Conservation (phyloP, 495 filamentous ascomycete species). For the Neurospora cerealis region DNA sequence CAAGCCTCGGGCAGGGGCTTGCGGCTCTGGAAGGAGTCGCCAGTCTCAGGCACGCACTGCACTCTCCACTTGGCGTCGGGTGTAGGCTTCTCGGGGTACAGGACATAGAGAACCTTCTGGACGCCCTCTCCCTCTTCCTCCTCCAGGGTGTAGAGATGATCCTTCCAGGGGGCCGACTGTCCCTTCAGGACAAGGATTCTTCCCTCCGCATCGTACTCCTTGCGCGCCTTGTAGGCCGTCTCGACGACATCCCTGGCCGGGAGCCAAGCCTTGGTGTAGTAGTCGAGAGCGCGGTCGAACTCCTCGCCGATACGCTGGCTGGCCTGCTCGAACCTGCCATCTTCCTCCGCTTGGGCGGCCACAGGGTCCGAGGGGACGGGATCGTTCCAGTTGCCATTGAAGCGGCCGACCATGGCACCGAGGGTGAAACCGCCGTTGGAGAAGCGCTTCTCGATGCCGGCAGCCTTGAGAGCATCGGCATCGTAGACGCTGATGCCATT, state of each 20-base stretch:
- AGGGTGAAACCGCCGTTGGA: constrained; percentile 71
- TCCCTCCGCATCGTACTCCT: constrained; percentile 58
- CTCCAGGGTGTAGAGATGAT: constrained; percentile 88
- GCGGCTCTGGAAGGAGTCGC: constrained; percentile 79
- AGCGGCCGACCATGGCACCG: constrained; percentile 69
- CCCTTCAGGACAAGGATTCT: constrained; percentile 70
- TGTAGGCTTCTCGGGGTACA: constrained; percentile 72
- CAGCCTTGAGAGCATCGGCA: constrained; percentile 46
- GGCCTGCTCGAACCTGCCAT: constrained; percentile 65
- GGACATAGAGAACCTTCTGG: constrained; percentile 70
- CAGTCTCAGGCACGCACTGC: constrained; percentile 70
- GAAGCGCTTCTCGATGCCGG: constrained; percentile 68
- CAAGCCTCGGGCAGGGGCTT: constrained; percentile 84
- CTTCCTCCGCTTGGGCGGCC: constrained; percentile 64
- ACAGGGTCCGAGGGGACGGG: constrained; percentile 33
- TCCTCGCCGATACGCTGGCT: constrained; percentile 75
- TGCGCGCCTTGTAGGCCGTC: constrained; percentile 55
- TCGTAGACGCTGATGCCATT: constrained; percentile 86
- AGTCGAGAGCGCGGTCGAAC: constrained; percentile 67
- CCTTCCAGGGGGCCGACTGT: constrained; percentile 81
- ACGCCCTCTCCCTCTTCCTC: constrained; percentile 33
- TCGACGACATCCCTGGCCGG: constrained; percentile 74
- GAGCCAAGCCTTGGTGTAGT: constrained; percentile 67
- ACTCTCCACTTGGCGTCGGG: constrained; percentile 80
- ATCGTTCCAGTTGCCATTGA: constrained; percentile 67